Percentiles rank a stretch among this genome's conserved stretches.
phyloP scores from a whole-genome alignment of 192 early-diverging fungal species.

The Umbelopsis sp. region DNA sequence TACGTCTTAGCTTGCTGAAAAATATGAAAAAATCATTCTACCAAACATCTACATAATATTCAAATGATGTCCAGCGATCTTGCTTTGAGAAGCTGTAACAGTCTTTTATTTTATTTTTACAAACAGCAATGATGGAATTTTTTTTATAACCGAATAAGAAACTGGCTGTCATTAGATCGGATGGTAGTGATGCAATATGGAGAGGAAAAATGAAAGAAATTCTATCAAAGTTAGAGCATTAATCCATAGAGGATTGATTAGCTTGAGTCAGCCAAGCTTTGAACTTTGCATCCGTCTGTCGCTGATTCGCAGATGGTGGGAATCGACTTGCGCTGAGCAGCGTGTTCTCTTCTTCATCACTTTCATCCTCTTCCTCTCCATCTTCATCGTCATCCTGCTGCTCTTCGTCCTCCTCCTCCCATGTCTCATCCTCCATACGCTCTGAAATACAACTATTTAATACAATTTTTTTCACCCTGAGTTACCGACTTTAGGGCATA shows the following conservation, averaged over 20 bases:
- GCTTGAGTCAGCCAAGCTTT: slow-evolving; percentile 38
- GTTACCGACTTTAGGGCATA: not conserved
- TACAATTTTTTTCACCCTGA: not conserved
- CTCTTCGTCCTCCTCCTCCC: slow-evolving; percentile 38
- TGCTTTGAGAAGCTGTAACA: too few species aligned
- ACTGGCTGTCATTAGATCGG: not conserved
- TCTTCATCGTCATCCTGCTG: slow-evolving; percentile 49
- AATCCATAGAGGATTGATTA: slow-evolving; percentile 12
- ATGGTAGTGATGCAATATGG: not conserved
- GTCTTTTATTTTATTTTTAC: too few species aligned
- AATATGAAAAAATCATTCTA: too few species aligned
- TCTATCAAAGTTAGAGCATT: not conserved
- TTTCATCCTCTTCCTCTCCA: slow-evolving; percentile 35
- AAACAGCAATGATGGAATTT: too few species aligned
- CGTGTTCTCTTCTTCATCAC: slow-evolving; percentile 25
- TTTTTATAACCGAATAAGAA: too few species aligned
- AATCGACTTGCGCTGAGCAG: slow-evolving; percentile 31
- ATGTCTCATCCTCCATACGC: slow-evolving; percentile 14
- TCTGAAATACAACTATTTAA: slow-evolving; percentile 12
- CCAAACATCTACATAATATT: too few species aligned
- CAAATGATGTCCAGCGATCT: too few species aligned
- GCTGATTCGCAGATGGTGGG: slow-evolving; percentile 29
- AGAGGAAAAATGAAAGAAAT: not conserved
- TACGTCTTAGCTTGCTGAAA: not conserved
- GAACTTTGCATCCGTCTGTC: slow-evolving; percentile 36